A percentile compares a stretch with the other conserved stretches of the same genome.
phyloP scores from a whole-genome alignment of 2,329 filamentous ascomycete species.

The Venturia pyrina region DNA sequence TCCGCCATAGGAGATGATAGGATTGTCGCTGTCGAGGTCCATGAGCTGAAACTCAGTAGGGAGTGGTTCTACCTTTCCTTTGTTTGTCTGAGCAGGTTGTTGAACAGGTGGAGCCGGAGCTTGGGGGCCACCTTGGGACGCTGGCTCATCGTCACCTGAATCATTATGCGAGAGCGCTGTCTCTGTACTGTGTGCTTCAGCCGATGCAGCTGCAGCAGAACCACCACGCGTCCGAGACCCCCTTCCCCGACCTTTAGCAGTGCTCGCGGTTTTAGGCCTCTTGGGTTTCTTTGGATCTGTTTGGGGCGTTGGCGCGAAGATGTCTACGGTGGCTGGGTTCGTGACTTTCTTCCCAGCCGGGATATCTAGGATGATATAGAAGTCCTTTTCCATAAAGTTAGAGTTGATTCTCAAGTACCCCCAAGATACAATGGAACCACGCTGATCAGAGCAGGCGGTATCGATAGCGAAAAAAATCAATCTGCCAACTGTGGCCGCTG shows the following conservation, averaged over 20 bases:
- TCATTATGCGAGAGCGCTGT: background rate
- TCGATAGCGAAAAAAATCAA: background rate
- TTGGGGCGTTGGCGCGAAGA: constrained; percentile 5
- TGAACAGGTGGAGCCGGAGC: background rate
- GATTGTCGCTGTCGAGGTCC: constrained; percentile 67
- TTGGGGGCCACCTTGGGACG: background rate
- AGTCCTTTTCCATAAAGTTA: background rate
- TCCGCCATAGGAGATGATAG: constrained; percentile 70
- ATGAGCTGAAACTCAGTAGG: constrained; percentile 59
- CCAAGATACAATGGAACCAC: no score
- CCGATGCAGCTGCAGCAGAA: background rate
- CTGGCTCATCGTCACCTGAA: constrained; percentile 1
- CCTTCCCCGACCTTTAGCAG: background rate
- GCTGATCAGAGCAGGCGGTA: no score
- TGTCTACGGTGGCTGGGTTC: constrained; percentile 1
- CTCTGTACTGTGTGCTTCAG: background rate
- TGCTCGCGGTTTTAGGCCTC: background rate
- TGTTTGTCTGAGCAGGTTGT: constrained; percentile 12
- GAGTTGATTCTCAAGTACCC: no score
- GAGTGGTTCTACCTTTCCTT: constrained; percentile 16
- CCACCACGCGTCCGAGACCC: background rate
- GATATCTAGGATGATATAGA: constrained; percentile 9
- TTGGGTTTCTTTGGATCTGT: constrained; percentile 5
- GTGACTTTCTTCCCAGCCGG: background rate
- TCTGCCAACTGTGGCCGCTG: background rate